Evolutionary conservation across 78 protist genomes (phyloP), one percentile per base, ranked within the genome.

Genomic region (Dictyostelium capitatum): DNA sequence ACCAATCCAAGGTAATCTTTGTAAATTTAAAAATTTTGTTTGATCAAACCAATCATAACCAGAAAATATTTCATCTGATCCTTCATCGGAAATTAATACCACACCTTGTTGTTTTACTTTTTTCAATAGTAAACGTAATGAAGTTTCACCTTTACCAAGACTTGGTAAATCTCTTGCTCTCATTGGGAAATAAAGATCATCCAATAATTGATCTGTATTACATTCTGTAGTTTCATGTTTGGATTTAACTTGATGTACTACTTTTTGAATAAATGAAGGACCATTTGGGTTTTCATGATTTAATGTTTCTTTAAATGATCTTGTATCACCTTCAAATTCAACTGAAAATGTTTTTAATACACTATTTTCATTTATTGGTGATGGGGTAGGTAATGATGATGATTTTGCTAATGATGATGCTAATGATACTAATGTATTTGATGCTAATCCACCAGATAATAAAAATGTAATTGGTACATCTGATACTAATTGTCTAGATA

Each of bases 21-120:
- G 23, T 8, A 67, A 30, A 15, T 67, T 32, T 17, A 32, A 32
- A 12, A 47, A 0, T 3, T 7, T 6, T 17, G 28, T 3, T 32
- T 32, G 28, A 30, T 30, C 32, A 19, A 67, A 67, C 75, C 75
- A 67, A 28, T 67, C 75, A 75, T 74, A 80, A 14, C 83, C 96
- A 0, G 97, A 97, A 11, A 94, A 74, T n/a, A 95, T 46, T 77
- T 96, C 98, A 81, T 96, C 97, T 32, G 96, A 56, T 0, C 98
- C 99, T 65, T 98, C 99, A 28, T 98, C 99, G 4, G 96, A 82
- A 37, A 98, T 98, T 96, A 95, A 87, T 69, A 96, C 95, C 12
- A 93, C 96, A 37, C 98, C 98, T 65, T 78, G 51, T 17, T 96
- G 97, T 70, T 97, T 97, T 81, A 97, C 96, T 47, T 80, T 78